phyloP scores from a whole-genome alignment of 345 rosid species.

The Citrus medica region DNA sequence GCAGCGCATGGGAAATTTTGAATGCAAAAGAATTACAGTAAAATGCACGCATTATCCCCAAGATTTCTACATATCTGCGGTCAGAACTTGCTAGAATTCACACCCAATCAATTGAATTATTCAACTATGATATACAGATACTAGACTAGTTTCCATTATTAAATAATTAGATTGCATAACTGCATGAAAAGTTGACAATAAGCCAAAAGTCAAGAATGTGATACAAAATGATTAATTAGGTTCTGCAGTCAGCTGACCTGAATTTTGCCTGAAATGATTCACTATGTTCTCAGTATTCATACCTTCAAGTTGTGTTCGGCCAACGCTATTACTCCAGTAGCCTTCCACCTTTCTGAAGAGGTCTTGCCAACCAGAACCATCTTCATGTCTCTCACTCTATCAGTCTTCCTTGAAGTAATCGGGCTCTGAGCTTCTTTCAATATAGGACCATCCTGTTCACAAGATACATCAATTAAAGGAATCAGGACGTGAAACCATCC shows the following conservation, averaged over 20 bases:
- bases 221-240: not conserved
- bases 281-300: constrained; percentile 2
- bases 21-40: not conserved
- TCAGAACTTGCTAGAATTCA: not conserved
- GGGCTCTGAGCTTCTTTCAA: constrained; percentile 57
- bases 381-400: constrained; percentile 19
- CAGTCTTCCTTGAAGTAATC: constrained; percentile 42
- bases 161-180: not conserved
- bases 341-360: constrained; percentile 60
- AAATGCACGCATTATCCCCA: not conserved
- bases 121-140: not conserved
- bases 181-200: not conserved
- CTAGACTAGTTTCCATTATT: not conserved
- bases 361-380: constrained; percentile 41
- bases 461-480: not conserved
- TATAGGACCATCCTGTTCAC: constrained; percentile 66
- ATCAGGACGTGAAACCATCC: not conserved
- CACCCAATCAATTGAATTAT: not conserved
- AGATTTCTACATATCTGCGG: not conserved
- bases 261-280: not conserved
- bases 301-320: constrained; percentile 75
- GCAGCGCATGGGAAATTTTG: not conserved
- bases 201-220: not conserved
- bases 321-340: constrained; percentile 71
- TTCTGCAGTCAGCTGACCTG: not conserved